Percentiles rank a stretch among this genome's conserved stretches.
Conservation (phyloP, 495 filamentous ascomycete genomes). For the Neurospora tetraspora region DNA sequence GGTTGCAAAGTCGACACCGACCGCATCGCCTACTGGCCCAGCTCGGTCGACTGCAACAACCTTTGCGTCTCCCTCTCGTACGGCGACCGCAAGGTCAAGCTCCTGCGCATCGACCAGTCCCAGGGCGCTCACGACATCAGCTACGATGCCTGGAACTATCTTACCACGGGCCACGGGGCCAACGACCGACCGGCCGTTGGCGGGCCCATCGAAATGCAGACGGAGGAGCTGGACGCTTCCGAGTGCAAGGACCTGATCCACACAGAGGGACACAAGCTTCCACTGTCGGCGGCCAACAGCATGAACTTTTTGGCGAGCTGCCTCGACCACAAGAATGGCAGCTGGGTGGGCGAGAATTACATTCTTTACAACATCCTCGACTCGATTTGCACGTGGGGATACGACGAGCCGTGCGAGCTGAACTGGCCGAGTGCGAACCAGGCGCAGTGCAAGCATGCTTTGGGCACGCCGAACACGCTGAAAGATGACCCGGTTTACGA, state of each 20-base stretch:
- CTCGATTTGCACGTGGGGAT: constrained; percentile 32
- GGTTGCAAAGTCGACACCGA: constrained; percentile 41
- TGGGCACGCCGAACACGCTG: constrained; percentile 27
- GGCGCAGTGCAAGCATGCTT: constrained; percentile 25
- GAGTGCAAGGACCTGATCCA: constrained; percentile 30
- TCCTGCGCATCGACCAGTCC: constrained; percentile 38
- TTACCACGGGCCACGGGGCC: constrained; percentile 34
- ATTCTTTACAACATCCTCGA: constrained; percentile 37
- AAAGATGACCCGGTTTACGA: constrained; percentile 35
- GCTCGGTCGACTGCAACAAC: constrained; percentile 36
- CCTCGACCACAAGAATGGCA: constrained; percentile 23
- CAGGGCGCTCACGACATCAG: constrained; percentile 38
- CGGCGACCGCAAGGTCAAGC: constrained; percentile 29
- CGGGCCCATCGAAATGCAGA: constrained; percentile 33
- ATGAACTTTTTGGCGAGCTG: constrained; percentile 40
- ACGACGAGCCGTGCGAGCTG: constrained; percentile 33
- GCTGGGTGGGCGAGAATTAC: constrained; percentile 34
- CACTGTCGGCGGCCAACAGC: constrained; percentile 39
- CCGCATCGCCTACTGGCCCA: constrained; percentile 40
- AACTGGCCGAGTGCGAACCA: constrained; percentile 40
- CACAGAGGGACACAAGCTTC: constrained; percentile 33
- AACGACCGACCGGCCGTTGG: constrained; percentile 33
- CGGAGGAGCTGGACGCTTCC: constrained; percentile 24
- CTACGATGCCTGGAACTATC: constrained; percentile 44
- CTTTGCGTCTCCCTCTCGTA: constrained; percentile 36